Percentiles rank a stretch among this genome's conserved stretches.
These are phyloP conservation scores for Aspergillus sp. DNA, from an alignment of 2,329 filamentous ascomycete species.

Conservation along the genomic window DNA sequence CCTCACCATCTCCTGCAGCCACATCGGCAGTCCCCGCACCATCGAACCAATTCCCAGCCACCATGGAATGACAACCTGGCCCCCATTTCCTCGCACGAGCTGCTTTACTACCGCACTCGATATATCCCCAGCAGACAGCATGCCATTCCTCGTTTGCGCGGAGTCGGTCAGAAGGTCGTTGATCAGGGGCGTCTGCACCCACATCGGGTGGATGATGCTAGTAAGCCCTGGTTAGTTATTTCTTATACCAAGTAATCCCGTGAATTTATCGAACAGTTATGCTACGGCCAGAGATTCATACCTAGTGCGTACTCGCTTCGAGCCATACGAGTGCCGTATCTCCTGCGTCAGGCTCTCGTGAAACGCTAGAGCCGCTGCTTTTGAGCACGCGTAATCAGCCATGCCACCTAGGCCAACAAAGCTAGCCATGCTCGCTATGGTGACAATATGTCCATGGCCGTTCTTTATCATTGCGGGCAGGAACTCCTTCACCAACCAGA, in stretches of 20 bases:
- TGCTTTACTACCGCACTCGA: conserved; percentile 55
- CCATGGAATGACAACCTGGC: conserved; percentile 55
- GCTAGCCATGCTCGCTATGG: conserved; percentile 58
- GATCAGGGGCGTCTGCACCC: conserved; percentile 55
- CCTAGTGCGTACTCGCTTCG: conserved; percentile 44
- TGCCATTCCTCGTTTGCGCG: conserved; percentile 33
- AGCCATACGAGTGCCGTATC: conserved; percentile 39
- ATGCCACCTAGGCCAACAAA: conserved; percentile 53
- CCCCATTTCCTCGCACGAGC: conserved; percentile 54
- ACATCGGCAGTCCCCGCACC: conserved; percentile 44
- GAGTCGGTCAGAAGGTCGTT: conserved; percentile 37
- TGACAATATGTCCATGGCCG: conserved; percentile 62
- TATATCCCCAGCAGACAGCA: conserved; percentile 45
- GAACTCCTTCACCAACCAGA: conserved; percentile 56
- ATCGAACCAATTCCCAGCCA: conserved; percentile 31
- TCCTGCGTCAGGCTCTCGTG: conserved; percentile 52
- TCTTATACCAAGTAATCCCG: too few species aligned
- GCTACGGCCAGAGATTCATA: conserved; percentile 14
- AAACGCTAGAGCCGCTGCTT: conserved; percentile 57
- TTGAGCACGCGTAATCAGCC: conserved; percentile 57
- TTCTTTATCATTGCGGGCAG: conserved; percentile 55
- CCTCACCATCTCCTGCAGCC: conserved; percentile 51
- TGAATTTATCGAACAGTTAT: too few species aligned
- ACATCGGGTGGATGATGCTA: conserved; percentile 43
- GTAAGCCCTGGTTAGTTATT: conserved; percentile 7